phyloP scores from a whole-genome alignment of 2,329 filamentous ascomycete species.

The Fusarium nanum region DNA sequence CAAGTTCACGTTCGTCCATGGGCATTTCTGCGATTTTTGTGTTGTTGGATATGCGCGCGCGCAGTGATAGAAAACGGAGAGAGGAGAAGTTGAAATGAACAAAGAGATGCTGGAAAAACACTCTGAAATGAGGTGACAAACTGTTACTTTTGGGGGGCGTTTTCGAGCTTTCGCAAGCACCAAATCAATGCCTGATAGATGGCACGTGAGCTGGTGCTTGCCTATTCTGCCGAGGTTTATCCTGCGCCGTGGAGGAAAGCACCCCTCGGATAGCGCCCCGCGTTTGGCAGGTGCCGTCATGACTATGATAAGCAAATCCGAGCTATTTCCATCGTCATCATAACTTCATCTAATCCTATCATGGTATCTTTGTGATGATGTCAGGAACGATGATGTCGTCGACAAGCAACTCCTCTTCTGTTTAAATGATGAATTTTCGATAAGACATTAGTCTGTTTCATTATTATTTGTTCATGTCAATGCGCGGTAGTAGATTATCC shows the following conservation, averaged over 20 bases:
- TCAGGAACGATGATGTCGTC: background rate
- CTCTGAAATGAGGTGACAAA: conserved; percentile 14
- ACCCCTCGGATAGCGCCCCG: conserved; percentile 15
- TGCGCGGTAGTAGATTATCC: background rate
- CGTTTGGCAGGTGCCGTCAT: conserved; percentile 3
- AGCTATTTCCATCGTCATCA: conserved; percentile 9
- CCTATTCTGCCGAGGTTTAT: conserved; percentile 30
- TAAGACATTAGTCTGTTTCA: background rate
- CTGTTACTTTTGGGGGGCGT: conserved; percentile 10
- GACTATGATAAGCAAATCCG: background rate
- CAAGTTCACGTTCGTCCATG: conserved; percentile 87
- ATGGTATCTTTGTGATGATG: background rate
- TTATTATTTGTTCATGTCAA: background rate
- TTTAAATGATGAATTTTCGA: background rate
- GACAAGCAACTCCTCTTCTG: background rate
- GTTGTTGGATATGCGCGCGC: background rate
- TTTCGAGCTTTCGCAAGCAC: conserved; percentile 22
- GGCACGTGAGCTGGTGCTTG: conserved; percentile 32
- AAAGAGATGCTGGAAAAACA: background rate
- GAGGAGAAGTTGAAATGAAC: background rate
- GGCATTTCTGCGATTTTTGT: conserved; percentile 21
- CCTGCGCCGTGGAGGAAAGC: conserved; percentile 5
- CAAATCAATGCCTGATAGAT: conserved; percentile 17
- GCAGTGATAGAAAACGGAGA: background rate
- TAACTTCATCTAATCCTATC: background rate